Evolutionary conservation across 495 filamentous ascomycete species (phyloP).

Genomic region (Penicillium desertorum): DNA sequence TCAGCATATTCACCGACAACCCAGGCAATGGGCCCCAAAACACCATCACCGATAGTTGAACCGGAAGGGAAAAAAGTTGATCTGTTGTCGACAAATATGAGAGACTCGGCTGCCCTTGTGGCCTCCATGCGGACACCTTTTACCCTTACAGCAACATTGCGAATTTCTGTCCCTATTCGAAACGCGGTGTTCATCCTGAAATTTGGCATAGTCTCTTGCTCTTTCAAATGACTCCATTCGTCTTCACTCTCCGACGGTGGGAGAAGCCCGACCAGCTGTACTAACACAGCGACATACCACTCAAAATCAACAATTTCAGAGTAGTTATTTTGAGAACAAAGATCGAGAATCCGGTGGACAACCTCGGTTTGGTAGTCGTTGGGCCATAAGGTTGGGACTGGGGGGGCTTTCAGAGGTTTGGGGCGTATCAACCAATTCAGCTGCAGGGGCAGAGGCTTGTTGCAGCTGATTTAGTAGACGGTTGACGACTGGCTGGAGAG

Average conservation of each 20-base stretch:
- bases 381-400: conserved; percentile 53
- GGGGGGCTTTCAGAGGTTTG: conserved; percentile 19
- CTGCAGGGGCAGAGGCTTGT: conserved; percentile 37
- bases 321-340: conserved; percentile 92
- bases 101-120: conserved; percentile 74
- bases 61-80: conserved; percentile 46
- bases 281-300: conserved; percentile 88
- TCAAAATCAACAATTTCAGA: conserved; percentile 84
- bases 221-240: conserved; percentile 22
- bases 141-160: conserved; percentile 90
- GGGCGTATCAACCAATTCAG: conserved; percentile 4
- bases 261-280: conserved; percentile 74
- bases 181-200: conserved; percentile 50
- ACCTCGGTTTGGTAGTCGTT: conserved; percentile 80
- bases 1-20: conserved; percentile 82
- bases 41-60: conserved; percentile 53
- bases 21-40: conserved; percentile 75
- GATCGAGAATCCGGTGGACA: conserved; percentile 74
- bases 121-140: conserved; percentile 73
- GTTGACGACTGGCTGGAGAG: conserved; percentile 76
- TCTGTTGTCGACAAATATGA: conserved; percentile 57
- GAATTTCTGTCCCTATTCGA: conserved; percentile 77
- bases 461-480: conserved; percentile 80
- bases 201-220: conserved; percentile 20
- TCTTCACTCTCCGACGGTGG: conserved; percentile 35